phyloP scores from a whole-genome alignment of 164 flowering plant species.

The Amborella trichopoda region DNA sequence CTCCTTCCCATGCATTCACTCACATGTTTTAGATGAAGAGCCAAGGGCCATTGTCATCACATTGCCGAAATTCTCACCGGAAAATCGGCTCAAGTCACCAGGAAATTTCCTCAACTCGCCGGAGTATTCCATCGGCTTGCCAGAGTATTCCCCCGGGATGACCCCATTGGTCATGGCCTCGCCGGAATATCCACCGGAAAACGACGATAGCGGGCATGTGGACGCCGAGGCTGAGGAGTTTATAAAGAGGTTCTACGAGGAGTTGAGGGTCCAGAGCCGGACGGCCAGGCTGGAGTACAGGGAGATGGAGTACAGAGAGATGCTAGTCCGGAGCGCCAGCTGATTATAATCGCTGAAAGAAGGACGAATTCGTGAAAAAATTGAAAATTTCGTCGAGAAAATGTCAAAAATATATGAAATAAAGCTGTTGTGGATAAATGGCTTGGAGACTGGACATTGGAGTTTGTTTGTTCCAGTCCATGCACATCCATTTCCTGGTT shows the following conservation, averaged over 20 bases:
- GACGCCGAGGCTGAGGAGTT: constrained; percentile 49
- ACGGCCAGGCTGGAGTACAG: constrained; percentile 27
- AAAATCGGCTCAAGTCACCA: too few species aligned
- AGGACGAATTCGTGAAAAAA: too few species aligned
- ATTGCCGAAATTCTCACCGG: too few species aligned
- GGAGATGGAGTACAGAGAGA: constrained; percentile 15
- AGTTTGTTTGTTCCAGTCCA: too few species aligned
- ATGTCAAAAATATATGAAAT: too few species aligned
- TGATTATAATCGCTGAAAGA: too few species aligned
- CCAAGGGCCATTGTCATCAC: too few species aligned
- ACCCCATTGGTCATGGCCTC: constrained; percentile 13
- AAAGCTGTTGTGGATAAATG: too few species aligned
- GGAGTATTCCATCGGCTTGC: constrained; percentile 18
- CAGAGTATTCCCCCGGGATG: too few species aligned
- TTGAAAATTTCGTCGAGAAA: too few species aligned
- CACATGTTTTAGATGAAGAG: constrained; percentile 9
- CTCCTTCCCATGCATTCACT: constrained; percentile 41
- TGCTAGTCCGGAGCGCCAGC: constrained; percentile 14
- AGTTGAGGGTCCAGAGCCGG: constrained; percentile 31
- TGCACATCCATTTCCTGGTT: too few species aligned
- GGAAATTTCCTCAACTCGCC: constrained; percentile 22
- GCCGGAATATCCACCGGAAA: constrained; percentile 29
- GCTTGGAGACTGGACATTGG: too few species aligned
- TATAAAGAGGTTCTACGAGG: constrained; percentile 44
- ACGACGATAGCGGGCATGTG: constrained; percentile 12